Conservation (phyloP, 768 basidiomycete genomes). For the Lactarius vividus region DNA sequence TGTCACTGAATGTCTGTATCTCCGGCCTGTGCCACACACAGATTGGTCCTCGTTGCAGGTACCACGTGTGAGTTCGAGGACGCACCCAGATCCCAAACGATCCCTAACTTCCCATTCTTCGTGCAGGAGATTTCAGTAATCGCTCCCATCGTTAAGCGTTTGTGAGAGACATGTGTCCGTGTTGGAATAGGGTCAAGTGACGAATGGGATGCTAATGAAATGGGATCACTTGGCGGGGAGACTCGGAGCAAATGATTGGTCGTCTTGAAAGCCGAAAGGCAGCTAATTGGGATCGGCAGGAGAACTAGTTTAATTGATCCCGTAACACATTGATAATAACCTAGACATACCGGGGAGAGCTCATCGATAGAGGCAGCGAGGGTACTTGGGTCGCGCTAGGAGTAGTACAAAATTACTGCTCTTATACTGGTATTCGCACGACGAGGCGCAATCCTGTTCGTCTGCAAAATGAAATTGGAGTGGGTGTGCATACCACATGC, state of each 20-base stretch:
- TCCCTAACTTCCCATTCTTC: background rate
- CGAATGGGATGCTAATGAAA: background rate
- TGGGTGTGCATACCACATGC: background rate
- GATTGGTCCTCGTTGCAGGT: background rate
- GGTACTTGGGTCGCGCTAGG: background rate
- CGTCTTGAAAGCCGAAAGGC: background rate
- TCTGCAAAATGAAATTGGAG: background rate
- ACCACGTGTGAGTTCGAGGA: background rate
- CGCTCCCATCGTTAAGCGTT: background rate
- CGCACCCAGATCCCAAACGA: background rate
- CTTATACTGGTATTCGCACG: background rate
- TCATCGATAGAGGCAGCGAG: background rate
- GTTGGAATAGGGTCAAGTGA: background rate
- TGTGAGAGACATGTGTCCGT: background rate
- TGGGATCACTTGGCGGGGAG: background rate
- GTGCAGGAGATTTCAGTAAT: background rate
- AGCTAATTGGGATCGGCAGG: background rate
- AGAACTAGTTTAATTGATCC: background rate
- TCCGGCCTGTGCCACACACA: background rate
- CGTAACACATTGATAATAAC: background rate
- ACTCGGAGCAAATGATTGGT: background rate
- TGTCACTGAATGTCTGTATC: background rate
- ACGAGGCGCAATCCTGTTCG: background rate
- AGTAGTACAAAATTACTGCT: background rate
- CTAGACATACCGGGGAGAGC: background rate